Conservation (phyloP, 179 eudicot species). For the Heliamphora pulchella region DNA sequence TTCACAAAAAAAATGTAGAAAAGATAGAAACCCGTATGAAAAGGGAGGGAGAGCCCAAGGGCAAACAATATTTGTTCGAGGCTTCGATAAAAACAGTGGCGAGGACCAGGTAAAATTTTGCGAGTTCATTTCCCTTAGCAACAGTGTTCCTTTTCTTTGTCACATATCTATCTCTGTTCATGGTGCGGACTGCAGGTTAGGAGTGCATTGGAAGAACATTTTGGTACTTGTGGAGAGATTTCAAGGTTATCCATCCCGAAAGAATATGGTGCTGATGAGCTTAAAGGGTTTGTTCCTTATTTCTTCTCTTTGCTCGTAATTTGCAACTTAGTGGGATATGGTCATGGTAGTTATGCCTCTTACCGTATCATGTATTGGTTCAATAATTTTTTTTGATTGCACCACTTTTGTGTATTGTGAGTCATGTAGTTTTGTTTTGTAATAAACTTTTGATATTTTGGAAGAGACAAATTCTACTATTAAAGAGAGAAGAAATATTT, state of each 20-base stretch:
- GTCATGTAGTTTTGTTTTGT: too few species aligned
- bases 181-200: slow-evolving; percentile 38
- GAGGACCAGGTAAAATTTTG: slow-evolving; percentile 41
- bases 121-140: background rate
- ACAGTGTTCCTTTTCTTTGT: too few species aligned
- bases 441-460: too few species aligned
- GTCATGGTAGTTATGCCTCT: background rate
- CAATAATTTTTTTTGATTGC: too few species aligned
- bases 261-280: slow-evolving; percentile 33
- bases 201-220: slow-evolving; percentile 42
- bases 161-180: too few species aligned
- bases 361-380: too few species aligned
- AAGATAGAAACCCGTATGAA: slow-evolving; percentile 45
- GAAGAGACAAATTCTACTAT: too few species aligned
- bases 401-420: too few species aligned
- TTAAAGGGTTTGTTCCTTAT: slow-evolving; percentile 43
- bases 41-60: slow-evolving; percentile 38
- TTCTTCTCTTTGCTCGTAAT: background rate
- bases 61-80: slow-evolving; percentile 50
- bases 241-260: slow-evolving; percentile 43
- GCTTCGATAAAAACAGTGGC: slow-evolving; percentile 46
- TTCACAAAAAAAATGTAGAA: background rate
- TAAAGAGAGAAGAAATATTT: too few species aligned
- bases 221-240: slow-evolving; percentile 63
- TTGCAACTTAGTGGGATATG: background rate